Evolutionary conservation across 2,329 filamentous ascomycete genomes (phyloP).

Genomic region (Fusarium anthophilum): DNA sequence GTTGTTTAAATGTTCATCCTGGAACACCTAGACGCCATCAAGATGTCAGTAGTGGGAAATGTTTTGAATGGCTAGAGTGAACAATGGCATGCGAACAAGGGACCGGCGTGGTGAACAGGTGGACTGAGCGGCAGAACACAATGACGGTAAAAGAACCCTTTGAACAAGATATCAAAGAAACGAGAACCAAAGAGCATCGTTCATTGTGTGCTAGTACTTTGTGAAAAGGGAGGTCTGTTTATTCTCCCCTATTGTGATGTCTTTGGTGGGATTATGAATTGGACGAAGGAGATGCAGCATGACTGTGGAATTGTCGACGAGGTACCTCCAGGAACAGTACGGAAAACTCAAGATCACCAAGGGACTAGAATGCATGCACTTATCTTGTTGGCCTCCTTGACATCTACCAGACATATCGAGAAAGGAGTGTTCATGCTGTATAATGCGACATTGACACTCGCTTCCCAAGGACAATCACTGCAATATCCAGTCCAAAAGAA

Average conservation of each 20-base stretch:
- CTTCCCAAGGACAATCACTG: background rate
- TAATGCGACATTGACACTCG: background rate
- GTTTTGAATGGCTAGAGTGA: background rate
- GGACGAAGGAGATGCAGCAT: background rate
- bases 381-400: rapidly evolving
- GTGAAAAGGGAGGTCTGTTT: too few species aligned
- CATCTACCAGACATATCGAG: background rate
- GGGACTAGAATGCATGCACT: background rate
- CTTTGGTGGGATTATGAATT: background rate
- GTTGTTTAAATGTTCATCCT: background rate
- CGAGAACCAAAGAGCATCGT: rapidly evolving
- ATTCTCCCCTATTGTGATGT: background rate
- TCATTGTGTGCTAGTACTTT: background rate
- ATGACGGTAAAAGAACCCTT: background rate
- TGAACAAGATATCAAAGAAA: background rate
- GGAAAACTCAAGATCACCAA: background rate
- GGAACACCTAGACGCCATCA: background rate
- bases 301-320: background rate
- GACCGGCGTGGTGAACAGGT: background rate
- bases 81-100: background rate
- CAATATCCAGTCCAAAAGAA: background rate
- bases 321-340: background rate
- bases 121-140: background rate
- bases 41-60: background rate
- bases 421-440: too few species aligned